Base-by-base conservation (phyloP, 495 filamentous ascomycete species). In the Xylaria curta region DNA sequence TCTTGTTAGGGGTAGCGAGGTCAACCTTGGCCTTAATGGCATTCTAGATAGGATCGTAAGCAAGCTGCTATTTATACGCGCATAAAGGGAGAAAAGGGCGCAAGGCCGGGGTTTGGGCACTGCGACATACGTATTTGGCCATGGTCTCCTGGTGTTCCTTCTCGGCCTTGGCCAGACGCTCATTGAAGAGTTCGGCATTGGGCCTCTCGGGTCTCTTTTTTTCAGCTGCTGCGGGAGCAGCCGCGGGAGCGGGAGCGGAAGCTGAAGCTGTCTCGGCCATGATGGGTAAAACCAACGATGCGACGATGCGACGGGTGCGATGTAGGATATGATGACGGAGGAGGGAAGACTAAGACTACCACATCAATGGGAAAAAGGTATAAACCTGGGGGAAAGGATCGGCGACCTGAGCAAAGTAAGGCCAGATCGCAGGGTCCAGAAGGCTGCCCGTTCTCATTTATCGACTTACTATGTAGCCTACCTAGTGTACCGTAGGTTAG, bases 1-100 rank as follows among this genome's bases (percentile, higher is more conserved):
- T 85, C 78, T 88, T 89, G 75, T 76, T 81, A 38, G 92, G 91
- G 72, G 90, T 87, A 65, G 91, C 92, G 59, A 87, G 81, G 59
- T 97, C 93, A 74, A 98, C 85, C 82, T 97, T 97, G 76, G 90
- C 87, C 82, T 93, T 94, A 81, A 95, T 84, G 72, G 89, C 88
- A 79, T 92, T 94, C 95, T 99, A 78, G 66, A 65, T 60, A 54
- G 66, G 51, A 51, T 69, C 79, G 74, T 68, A 59, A 66, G 70
- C 54, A 61, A 40, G 4, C n/a, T 67, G 7, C 28, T 17, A 10
- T 40, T 13, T 1, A 65, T 68, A 26, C 68, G 26, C 63, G 60
- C 51, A 31, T 40, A 8, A 28, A 31, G 36, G 6, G 31, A 26
- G 40, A 36, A 65, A 44, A 36, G 17, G 42, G 13, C 40, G 40